phyloP scores from a whole-genome alignment of 2,329 filamentous ascomycete species.

The Alternaria burnsii region DNA sequence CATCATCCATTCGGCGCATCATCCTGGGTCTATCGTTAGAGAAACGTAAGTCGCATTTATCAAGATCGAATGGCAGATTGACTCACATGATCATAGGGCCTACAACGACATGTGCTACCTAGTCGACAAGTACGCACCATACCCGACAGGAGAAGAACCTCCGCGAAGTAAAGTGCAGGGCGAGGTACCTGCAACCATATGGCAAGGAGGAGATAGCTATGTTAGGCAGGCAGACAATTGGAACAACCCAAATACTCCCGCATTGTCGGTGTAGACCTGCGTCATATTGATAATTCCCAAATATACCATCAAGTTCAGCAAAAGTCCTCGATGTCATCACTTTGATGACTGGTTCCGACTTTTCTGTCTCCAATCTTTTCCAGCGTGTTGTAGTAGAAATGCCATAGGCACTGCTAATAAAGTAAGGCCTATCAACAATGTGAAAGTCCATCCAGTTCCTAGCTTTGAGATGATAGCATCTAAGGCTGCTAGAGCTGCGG shows the following conservation, averaged over 20 bases:
- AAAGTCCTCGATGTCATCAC: not conserved
- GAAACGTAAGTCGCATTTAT: not conserved
- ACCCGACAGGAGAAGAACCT: not conserved
- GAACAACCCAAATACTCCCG: accelerated
- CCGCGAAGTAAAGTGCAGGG: not conserved
- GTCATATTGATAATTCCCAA: not conserved
- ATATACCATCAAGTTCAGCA: accelerated
- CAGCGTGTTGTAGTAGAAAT: not conserved
- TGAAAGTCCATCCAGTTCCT: not conserved
- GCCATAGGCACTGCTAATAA: not conserved
- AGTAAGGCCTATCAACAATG: not conserved
- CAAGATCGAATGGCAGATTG: not conserved
- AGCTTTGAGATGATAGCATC: not conserved
- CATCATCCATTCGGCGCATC: not conserved
- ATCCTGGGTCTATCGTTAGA: not conserved
- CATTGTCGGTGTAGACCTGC: not conserved
- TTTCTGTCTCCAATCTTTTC: not conserved
- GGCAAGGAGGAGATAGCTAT: not conserved
- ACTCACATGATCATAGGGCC: not conserved
- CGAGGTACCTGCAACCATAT: not conserved
- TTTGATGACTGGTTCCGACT: not conserved
- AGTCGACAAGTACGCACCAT: not conserved
- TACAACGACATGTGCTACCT: conserved; percentile 1
- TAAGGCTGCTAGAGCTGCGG: not conserved
- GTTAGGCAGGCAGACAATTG: accelerated